Conservation (phyloP, 441 rosid genomes). For the Pelargonium fulgidum region DNA sequence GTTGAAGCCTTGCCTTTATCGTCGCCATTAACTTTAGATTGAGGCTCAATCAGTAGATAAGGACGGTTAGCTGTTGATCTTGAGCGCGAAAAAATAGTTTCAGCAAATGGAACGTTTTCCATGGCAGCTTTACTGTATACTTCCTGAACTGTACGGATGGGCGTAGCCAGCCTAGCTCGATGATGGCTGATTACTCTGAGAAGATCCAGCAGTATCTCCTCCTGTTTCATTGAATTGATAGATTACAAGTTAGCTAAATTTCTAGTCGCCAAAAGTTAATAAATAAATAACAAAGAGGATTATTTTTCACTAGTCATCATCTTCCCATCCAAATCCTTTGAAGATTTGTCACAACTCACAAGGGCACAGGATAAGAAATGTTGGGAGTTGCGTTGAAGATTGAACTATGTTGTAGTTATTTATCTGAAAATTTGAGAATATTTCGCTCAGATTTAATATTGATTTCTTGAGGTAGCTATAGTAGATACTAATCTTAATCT, state of each 20-base stretch:
- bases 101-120: conserved; percentile 20
- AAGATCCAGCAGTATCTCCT: conserved; percentile 22
- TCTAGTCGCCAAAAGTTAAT: background rate
- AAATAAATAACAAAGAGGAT: background rate
- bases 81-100: conserved; percentile 11
- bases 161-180: conserved; percentile 20
- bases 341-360: background rate
- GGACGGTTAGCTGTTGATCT: conserved; percentile 16
- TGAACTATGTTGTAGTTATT: background rate
- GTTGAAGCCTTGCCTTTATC: conserved; percentile 14
- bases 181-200: conserved; percentile 21
- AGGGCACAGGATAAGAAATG: background rate
- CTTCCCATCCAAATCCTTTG: background rate
- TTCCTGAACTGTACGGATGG: conserved; percentile 22
- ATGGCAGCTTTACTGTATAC: conserved; percentile 17
- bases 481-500: background rate
- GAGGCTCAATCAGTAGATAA: conserved; percentile 14
- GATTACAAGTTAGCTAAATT: background rate
- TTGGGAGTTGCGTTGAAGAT: background rate
- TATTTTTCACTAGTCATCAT: background rate
- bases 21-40: conserved; percentile 12
- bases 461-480: background rate
- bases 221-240: conserved; percentile 17
- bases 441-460: background rate
- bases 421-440: conserved; percentile 1